These are phyloP conservation scores for Gloeostereum incarnatum DNA, from an alignment of 768 basidiomycete species.

Conservation along the genomic window DNA sequence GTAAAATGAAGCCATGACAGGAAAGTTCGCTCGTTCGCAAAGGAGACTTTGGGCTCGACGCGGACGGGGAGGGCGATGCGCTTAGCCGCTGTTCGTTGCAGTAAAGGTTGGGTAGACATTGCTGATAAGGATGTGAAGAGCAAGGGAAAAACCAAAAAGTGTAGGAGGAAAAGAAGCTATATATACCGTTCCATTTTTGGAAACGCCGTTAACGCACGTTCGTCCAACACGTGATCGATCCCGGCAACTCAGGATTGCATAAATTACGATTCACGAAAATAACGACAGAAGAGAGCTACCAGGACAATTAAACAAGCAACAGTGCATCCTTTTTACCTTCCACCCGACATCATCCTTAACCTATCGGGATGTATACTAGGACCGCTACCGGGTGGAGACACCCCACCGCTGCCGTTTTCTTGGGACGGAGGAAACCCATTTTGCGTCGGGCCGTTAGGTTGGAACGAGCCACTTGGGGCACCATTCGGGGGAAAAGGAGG, in stretches of 20 bases:
- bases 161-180: conserved; percentile 5
- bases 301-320: not conserved
- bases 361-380: conserved; percentile 83
- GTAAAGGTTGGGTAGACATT: conserved; percentile 97
- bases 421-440: conserved; percentile 15
- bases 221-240: conserved; percentile 1
- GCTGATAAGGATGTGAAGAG: too few species aligned
- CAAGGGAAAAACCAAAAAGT: too few species aligned
- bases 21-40: conserved; percentile 93
- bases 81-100: conserved; percentile 90
- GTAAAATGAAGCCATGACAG: conserved; percentile 98
- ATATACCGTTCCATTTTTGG: conserved; percentile 7
- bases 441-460: conserved; percentile 13
- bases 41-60: conserved; percentile 91
- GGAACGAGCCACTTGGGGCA: conserved; percentile 23
- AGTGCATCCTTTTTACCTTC: not conserved
- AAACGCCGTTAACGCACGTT: conserved; percentile 10
- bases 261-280: not conserved
- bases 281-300: not conserved
- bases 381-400: conserved; percentile 22
- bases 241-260: not conserved
- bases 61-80: conserved; percentile 95
- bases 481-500: conserved; percentile 37
- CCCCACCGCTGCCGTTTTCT: conserved; percentile 23
- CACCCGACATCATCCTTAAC: conserved; percentile 57